These are phyloP conservation scores for Castanea sativa DNA, from an alignment of 306 rosid species.

Conservation along the genomic window DNA sequence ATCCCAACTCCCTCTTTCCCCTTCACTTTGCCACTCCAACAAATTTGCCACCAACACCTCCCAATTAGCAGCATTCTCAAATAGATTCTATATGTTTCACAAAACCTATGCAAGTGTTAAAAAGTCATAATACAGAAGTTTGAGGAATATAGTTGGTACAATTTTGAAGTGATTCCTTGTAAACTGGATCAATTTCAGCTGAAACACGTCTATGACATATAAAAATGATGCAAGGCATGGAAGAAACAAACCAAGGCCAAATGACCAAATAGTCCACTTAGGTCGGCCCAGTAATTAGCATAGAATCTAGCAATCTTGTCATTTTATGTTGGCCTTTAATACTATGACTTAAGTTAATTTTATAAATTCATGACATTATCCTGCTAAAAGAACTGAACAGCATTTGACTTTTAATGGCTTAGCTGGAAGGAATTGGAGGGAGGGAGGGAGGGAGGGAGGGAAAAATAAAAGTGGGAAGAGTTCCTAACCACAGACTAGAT, in stretches of 20 bases:
- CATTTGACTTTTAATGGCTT: too few species aligned
- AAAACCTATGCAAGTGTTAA: neutral
- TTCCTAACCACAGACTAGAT: neutral
- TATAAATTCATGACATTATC: too few species aligned
- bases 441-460: too few species aligned
- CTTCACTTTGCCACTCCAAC: too few species aligned
- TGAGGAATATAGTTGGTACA: neutral
- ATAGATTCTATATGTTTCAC: neutral
- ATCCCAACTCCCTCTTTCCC: too few species aligned
- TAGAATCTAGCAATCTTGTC: neutral
- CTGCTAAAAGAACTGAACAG: too few species aligned
- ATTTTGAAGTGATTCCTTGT: neutral
- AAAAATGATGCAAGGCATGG: neutral
- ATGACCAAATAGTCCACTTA: neutral
- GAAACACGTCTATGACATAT: neutral
- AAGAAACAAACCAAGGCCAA: neutral
- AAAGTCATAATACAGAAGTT: neutral
- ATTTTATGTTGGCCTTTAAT: too few species aligned
- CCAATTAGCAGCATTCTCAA: too few species aligned
- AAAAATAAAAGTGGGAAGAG: too few species aligned
- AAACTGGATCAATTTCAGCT: neutral
- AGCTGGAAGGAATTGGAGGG: too few species aligned
- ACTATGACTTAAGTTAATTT: too few species aligned
- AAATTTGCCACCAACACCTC: too few species aligned
- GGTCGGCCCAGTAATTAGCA: neutral